phyloP scores from a whole-genome alignment of 2,329 filamentous ascomycete genomes.

The Simplicillium sp. region DNA sequence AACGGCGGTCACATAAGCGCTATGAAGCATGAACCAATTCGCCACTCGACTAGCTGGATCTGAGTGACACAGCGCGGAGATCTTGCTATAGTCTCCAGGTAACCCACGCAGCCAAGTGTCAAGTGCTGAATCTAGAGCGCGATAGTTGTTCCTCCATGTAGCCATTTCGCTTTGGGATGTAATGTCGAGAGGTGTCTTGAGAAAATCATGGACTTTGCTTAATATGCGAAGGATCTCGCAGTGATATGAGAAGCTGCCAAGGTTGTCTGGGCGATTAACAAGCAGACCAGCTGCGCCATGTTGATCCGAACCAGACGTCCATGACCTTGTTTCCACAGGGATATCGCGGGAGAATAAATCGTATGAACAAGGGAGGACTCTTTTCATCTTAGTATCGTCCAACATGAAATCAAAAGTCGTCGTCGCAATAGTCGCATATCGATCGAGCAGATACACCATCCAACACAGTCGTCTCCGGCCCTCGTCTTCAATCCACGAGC shows the following conservation, averaged over 20 bases:
- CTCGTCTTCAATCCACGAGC: conserved; percentile 35
- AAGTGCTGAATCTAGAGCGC: conserved; percentile 25
- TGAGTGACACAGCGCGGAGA: conserved; percentile 33
- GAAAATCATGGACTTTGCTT: conserved; percentile 31
- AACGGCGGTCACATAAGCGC: conserved; percentile 32
- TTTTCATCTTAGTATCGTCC: conserved; percentile 26
- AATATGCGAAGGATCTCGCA: conserved; percentile 33
- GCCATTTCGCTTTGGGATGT: conserved; percentile 26
- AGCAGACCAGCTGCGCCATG: conserved; percentile 15
- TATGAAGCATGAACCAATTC: conserved; percentile 37
- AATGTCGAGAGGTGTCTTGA: conserved; percentile 28
- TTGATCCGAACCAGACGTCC: conserved; percentile 14
- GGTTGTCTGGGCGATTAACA: conserved; percentile 29
- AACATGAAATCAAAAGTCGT: conserved; percentile 31
- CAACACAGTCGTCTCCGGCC: conserved; percentile 30
- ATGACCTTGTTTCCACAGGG: conserved; percentile 29
- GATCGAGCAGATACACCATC: conserved; percentile 35
- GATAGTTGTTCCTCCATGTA: conserved; percentile 30
- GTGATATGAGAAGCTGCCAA: conserved; percentile 34
- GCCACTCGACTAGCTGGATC: conserved; percentile 33
- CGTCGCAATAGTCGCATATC: conserved; percentile 32
- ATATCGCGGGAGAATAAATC: conserved; percentile 33
- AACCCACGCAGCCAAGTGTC: conserved; percentile 31
- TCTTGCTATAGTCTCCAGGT: conserved; percentile 34
- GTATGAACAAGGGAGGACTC: conserved; percentile 32